Conservation (phyloP, 2,329 filamentous ascomycete species). For the Fusarium sp. region DNA sequence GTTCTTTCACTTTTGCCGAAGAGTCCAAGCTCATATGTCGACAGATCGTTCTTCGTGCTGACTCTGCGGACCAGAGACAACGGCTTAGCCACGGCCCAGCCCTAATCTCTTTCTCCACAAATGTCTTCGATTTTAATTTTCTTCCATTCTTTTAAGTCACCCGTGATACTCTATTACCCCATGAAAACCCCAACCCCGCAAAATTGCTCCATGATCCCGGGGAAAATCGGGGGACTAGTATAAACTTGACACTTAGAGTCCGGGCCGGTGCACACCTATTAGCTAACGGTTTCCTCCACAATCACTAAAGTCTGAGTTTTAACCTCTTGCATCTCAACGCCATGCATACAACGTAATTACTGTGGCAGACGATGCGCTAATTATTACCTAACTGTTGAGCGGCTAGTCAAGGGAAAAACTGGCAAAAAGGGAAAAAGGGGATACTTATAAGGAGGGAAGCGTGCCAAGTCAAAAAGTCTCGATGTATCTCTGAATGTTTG, state of each 20-base stretch:
- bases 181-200: conserved; percentile 40
- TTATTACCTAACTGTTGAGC: conserved; percentile 32
- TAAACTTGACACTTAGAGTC: background rate
- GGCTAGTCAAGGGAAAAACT: background rate
- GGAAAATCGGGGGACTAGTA: conserved; percentile 34
- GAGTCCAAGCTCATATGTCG: too few species aligned
- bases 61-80: background rate
- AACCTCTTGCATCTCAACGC: conserved; percentile 12
- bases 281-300: conserved; percentile 36
- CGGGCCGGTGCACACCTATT: conserved; percentile 30
- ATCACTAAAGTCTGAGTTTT: conserved; percentile 11
- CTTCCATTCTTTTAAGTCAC: conserved; percentile 11
- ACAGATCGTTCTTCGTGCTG: too few species aligned
- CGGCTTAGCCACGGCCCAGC: conserved; percentile 9
- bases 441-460: conserved; percentile 14
- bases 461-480: conserved; percentile 16
- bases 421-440: background rate
- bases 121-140: background rate
- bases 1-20: too few species aligned
- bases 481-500: background rate
- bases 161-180: conserved; percentile 34
- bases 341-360: background rate
- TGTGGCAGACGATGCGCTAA: conserved; percentile 15
- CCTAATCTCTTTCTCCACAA: background rate
- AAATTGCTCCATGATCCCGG: conserved; percentile 29